Percentiles rank a stretch among this genome's conserved stretches.
Evolutionary conservation across 768 basidiomycete genomes (phyloP).

Genomic region (Cystobasidium onofrii): DNA sequence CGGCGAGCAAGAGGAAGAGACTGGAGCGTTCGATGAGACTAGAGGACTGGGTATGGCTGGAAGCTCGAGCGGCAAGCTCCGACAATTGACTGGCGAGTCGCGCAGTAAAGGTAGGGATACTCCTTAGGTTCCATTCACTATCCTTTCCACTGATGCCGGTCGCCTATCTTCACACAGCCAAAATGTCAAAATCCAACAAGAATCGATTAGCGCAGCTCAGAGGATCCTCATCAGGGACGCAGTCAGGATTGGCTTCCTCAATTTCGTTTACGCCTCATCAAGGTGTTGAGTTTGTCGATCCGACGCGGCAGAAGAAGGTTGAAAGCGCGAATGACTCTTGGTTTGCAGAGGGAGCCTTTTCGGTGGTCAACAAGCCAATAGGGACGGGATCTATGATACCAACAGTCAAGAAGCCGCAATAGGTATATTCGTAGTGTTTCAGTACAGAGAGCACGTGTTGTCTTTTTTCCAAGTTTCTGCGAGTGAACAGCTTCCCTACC

Average conservation of each 20-base stretch:
- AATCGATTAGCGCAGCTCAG: conserved; percentile 74
- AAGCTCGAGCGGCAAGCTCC: conserved; percentile 71
- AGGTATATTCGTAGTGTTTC: not conserved
- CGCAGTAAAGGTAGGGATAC: conserved; percentile 69
- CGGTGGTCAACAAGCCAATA: conserved; percentile 34
- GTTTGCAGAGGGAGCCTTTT: conserved; percentile 60
- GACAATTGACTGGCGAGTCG: conserved; percentile 75
- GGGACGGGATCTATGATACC: conserved; percentile 11
- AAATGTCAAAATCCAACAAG: conserved; percentile 90
- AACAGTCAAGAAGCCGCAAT: not conserved
- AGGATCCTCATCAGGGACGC: conserved; percentile 44
- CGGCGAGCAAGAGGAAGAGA: conserved; percentile 89
- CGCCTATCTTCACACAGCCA: conserved; percentile 55
- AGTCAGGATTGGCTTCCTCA: conserved; percentile 38
- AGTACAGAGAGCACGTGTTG: not conserved
- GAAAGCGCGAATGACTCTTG: conserved; percentile 95
- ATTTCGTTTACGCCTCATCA: conserved; percentile 10
- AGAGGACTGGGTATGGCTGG: conserved; percentile 98
- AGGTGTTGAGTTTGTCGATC: conserved; percentile 93
- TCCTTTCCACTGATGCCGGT: not conserved
- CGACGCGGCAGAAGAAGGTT: conserved; percentile 68
- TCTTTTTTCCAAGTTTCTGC: not conserved
- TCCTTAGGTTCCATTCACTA: too few species aligned
- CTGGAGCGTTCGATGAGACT: conserved; percentile 94
- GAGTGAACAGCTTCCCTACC: not conserved